phyloP scores from a whole-genome alignment of 2,329 filamentous ascomycete species.

The Colletotrichum trifolii region DNA sequence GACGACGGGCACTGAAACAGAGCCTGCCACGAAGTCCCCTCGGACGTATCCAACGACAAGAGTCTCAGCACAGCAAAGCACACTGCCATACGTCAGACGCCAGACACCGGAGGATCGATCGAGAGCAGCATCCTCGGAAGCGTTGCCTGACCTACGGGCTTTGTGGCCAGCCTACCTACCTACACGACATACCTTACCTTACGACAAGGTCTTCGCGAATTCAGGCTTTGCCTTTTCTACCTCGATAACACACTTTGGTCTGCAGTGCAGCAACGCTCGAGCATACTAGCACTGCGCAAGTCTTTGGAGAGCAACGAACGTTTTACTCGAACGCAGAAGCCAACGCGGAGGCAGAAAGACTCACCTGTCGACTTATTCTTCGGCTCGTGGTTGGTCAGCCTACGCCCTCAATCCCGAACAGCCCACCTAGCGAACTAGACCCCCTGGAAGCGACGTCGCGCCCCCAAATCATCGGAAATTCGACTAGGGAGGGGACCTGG shows the following conservation, averaged over 20 bases:
- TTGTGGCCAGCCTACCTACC: no score
- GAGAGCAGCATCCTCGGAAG: slow-evolving; percentile 14
- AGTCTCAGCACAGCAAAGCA: slow-evolving; percentile 23
- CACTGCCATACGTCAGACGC: neutral
- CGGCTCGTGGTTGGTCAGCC: slow-evolving; percentile 26
- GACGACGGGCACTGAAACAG: slow-evolving; percentile 26
- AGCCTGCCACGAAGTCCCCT: slow-evolving; percentile 21
- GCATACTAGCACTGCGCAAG: no score
- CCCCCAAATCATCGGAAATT: slow-evolving; percentile 36
- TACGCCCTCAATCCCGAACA: slow-evolving; percentile 16
- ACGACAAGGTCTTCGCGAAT: neutral
- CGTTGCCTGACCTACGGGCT: slow-evolving; percentile 28
- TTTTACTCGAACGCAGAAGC: no score
- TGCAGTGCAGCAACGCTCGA: no score
- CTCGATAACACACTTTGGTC: no score
- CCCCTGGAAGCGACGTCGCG: slow-evolving; percentile 20
- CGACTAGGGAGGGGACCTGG: slow-evolving; percentile 21
- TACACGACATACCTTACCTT: no score
- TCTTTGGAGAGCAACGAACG: no score
- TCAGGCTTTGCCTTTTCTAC: no score
- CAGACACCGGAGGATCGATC: slow-evolving; percentile 1
- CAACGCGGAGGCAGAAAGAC: no score
- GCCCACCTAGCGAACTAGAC: slow-evolving; percentile 15
- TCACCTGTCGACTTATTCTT: slow-evolving; percentile 23
- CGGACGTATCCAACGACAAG: slow-evolving; percentile 25